These are phyloP conservation scores for Claviceps africana DNA, from an alignment of 2,329 filamentous ascomycete species.

Conservation along the genomic window DNA sequence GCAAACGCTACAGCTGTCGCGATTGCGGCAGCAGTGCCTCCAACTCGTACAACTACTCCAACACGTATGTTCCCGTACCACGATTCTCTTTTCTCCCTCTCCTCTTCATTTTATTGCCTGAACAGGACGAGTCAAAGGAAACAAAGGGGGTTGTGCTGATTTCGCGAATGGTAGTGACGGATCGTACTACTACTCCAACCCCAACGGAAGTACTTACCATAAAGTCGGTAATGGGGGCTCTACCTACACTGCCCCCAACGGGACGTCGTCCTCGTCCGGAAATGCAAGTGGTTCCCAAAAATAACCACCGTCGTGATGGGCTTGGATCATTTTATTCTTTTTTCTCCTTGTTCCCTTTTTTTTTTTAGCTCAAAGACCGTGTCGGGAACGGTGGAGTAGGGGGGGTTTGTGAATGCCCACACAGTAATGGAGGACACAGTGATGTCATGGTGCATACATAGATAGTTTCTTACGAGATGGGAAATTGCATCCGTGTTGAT, in stretches of 20 bases:
- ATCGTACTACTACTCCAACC: slow-evolving; percentile 62
- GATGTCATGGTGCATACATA: background rate
- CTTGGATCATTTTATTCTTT: background rate
- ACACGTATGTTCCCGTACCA: slow-evolving; percentile 25
- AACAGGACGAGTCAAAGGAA: background rate
- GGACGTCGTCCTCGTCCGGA: background rate
- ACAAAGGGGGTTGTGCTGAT: background rate
- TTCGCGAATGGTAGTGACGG: slow-evolving; percentile 31
- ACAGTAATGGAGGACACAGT: background rate
- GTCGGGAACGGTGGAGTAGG: background rate
- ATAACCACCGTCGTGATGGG: background rate
- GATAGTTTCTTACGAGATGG: background rate
- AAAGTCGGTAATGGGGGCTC: slow-evolving; percentile 44
- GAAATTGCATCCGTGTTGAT: background rate
- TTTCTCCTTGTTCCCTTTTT: background rate
- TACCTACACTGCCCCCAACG: slow-evolving; percentile 42
- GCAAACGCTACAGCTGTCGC: slow-evolving; percentile 53
- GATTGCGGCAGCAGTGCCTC: slow-evolving; percentile 43
- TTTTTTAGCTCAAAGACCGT: background rate
- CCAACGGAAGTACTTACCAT: slow-evolving; percentile 55
- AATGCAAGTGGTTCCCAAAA: background rate
- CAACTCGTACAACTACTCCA: slow-evolving; percentile 54
- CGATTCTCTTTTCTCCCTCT: background rate
- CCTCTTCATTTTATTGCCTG: background rate
- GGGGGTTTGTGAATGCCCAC: background rate